Base-by-base conservation (phyloP, 2,329 filamentous ascomycete species). In the Alternaria sp. region DNA sequence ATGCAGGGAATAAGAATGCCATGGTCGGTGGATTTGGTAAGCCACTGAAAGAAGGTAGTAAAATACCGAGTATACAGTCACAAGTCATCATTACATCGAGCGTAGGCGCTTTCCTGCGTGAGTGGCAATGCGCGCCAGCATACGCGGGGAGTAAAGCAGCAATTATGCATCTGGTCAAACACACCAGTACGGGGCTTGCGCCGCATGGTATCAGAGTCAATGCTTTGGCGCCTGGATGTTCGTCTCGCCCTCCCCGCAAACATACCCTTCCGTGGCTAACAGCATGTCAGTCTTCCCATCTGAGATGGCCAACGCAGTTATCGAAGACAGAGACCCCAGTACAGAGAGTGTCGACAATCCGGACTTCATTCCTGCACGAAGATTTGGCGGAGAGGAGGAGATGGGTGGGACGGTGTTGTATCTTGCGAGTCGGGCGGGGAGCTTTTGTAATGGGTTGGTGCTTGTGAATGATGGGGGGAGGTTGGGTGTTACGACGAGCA, bases 121-220 rank as follows among this genome's bases (percentile, higher is more conserved):
- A 49, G 2, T 49, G 46, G 46, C 23, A 49, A 10, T 49, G 46
- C 23, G 46, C 46, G 10, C 46, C 46, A 7, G 46, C 46, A 7
- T 49, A 49, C 6, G 23, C 23, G 7, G 23, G 23, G 5, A 49
- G 46, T 18, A 49, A 49, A 49, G 46, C n/a, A 15, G 47, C 47
- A 3, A 30, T 50, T 2, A 18, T 18, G n/a, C 47, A 84, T 65
- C 57, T 86, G 44, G 79, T 83, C 8, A 87, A 87, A 71, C 77
- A 80, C 61, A 71, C 85, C 15, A 75, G 82, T 2, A 85, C 83
- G 0, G 66, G 63, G 14, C 75, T 74, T 63, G 81, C 66, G 18
- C 75, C 59, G 58, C 79, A 72, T 56, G 74, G 78, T 18, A 86
- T 87, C 41, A 77, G 84, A 2, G 78, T 80, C 2, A 87, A 87